Conservation (phyloP, 2,329 filamentous ascomycete species). For the Penicillium sp. region DNA sequence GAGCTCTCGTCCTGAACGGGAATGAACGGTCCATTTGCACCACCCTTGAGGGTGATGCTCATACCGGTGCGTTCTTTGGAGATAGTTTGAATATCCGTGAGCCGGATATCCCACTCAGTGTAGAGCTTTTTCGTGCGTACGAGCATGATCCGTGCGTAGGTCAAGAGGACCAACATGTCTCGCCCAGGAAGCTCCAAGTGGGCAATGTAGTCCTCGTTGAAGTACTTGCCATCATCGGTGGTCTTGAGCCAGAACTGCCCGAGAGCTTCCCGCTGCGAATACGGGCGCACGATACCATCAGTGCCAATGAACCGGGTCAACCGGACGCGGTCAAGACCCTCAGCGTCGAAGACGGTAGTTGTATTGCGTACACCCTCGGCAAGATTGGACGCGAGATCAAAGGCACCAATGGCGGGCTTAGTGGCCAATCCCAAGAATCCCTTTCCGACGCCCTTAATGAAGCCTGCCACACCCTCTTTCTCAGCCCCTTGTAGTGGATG, state of each 20-base stretch:
- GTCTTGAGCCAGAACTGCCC: slow-evolving; percentile 99
- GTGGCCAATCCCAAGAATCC: slow-evolving; percentile 90
- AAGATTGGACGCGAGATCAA: slow-evolving; percentile 94
- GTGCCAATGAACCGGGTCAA: slow-evolving; percentile 84
- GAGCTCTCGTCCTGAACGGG: slow-evolving; percentile 82
- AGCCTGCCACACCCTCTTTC: slow-evolving; percentile 86
- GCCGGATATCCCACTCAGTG: slow-evolving; percentile 90
- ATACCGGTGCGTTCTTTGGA: slow-evolving; percentile 93
- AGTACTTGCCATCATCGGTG: slow-evolving; percentile 93
- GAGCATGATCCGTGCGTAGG: slow-evolving; percentile 79
- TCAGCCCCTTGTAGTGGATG: slow-evolving; percentile 95
- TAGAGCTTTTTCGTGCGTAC: slow-evolving; percentile 78
- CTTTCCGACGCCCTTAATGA: slow-evolving; percentile 97
- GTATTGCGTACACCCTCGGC: slow-evolving; percentile 98
- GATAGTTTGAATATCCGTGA: slow-evolving; percentile 96
- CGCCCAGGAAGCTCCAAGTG: slow-evolving; percentile 86
- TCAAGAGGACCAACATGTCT: slow-evolving; percentile 86
- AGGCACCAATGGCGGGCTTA: slow-evolving; percentile 92
- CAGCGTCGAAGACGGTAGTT: slow-evolving; percentile 93
- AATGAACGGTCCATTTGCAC: slow-evolving; percentile 89
- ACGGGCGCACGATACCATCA: slow-evolving; percentile 90
- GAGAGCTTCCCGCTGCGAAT: slow-evolving; percentile 88
- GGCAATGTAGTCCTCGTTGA: slow-evolving; percentile 95
- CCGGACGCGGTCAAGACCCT: slow-evolving; percentile 91
- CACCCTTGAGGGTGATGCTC: slow-evolving; percentile 79